Evolutionary conservation across 768 basidiomycete genomes (phyloP).

Genomic region (Suillus discolor): DNA sequence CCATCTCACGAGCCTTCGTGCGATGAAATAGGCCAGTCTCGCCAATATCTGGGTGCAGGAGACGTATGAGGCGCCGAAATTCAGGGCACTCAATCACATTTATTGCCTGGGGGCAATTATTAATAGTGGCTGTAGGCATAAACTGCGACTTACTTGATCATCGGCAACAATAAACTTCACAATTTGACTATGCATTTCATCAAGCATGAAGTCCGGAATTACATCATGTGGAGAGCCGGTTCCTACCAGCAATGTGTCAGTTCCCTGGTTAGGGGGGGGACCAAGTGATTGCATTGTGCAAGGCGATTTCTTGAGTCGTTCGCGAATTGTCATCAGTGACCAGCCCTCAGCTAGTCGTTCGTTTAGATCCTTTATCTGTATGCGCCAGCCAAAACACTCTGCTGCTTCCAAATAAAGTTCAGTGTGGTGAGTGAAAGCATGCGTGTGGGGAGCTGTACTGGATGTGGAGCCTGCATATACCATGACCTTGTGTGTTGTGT

Average conservation of each 20-base stretch:
- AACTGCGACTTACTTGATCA: not conserved
- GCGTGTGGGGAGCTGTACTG: not conserved
- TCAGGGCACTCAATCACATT: slow-evolving; percentile 3
- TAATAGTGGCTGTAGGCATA: not conserved
- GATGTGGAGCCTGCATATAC: not conserved
- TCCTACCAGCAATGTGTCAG: not conserved
- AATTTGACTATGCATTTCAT: too few species aligned
- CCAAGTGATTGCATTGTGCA: not conserved
- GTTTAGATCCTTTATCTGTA: not conserved
- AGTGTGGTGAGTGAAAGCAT: not conserved
- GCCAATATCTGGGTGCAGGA: too few species aligned
- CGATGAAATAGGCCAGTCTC: too few species aligned
- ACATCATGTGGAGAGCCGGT: too few species aligned
- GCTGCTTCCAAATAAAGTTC: not conserved
- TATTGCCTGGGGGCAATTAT: not conserved
- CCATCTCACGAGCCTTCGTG: too few species aligned
- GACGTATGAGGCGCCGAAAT: too few species aligned
- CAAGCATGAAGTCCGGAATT: too few species aligned
- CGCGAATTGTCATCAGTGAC: not conserved
- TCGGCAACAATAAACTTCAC: too few species aligned
- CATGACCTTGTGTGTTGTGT: not conserved
- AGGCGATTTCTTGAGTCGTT: not conserved
- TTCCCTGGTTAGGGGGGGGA: not conserved
- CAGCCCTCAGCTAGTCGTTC: not conserved
- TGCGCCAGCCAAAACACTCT: not conserved